These are phyloP conservation scores for Aspergillus candidus DNA, from an alignment of 2,329 filamentous ascomycete species.

Conservation along the genomic window DNA sequence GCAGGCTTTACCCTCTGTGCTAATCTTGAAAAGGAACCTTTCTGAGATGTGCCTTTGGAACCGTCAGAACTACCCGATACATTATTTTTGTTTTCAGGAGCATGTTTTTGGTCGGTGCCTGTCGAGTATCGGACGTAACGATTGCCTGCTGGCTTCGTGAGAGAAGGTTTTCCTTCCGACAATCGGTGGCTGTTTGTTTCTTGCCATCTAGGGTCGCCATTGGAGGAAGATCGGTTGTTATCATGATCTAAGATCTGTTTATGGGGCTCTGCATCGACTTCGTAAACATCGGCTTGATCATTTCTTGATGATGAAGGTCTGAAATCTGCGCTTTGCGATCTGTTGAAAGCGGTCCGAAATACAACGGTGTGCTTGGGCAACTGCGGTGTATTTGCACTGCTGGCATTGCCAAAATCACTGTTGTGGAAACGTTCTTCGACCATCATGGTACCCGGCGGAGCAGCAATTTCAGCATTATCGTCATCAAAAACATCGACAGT, in stretches of 20 bases:
- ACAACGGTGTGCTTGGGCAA: constrained; percentile 41
- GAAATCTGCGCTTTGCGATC: constrained; percentile 32
- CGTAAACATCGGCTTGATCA: neutral
- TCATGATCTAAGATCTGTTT: neutral
- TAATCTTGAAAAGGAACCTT: constrained; percentile 26
- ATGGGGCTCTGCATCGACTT: too few relatives aligned
- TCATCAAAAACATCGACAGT: constrained; percentile 43
- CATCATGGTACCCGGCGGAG: constrained; percentile 43
- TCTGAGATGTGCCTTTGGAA: constrained; percentile 20
- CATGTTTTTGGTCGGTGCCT: neutral
- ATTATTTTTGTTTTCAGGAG: constrained; percentile 6
- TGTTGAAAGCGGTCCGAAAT: constrained; percentile 41
- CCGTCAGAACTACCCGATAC: constrained; percentile 14
- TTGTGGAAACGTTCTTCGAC: constrained; percentile 44
- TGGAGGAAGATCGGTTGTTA: neutral
- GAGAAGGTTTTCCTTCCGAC: neutral
- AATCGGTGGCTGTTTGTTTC: neutral
- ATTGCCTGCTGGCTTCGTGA: neutral
- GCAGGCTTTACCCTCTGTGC: constrained; percentile 30
- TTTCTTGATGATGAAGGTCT: constrained; percentile 15
- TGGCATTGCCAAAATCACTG: constrained; percentile 37
- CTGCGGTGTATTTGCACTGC: constrained; percentile 30
- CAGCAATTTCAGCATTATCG: constrained; percentile 36
- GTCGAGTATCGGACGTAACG: neutral
- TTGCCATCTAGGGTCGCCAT: neutral